phyloP scores from a whole-genome alignment of 768 basidiomycete genomes.

The Trametes cubensis region DNA sequence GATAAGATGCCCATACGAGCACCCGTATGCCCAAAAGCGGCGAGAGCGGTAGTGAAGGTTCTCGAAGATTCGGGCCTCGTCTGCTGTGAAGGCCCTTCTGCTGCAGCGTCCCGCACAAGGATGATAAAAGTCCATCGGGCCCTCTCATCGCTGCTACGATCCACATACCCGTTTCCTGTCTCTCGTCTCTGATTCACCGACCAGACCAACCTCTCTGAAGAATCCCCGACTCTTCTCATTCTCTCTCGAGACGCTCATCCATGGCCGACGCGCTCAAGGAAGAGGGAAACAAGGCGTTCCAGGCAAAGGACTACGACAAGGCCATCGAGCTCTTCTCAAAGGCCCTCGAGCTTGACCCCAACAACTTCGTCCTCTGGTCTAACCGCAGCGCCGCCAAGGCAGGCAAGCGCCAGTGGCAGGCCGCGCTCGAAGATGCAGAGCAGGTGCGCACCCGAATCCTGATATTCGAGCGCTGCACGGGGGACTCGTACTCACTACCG shows the following conservation, averaged over 20 bases:
- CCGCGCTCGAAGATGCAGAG: conserved; percentile 86
- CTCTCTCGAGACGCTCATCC: not conserved
- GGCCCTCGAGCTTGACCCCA: conserved; percentile 80
- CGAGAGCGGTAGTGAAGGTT: conserved; percentile 13
- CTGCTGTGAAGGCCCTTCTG: not conserved
- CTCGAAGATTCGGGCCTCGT: conserved; percentile 18
- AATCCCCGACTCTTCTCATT: too few species aligned
- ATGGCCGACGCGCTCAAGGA: conserved; percentile 70
- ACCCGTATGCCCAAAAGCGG: conserved; percentile 12
- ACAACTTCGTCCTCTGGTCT: conserved; percentile 88
- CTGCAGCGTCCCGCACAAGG: not conserved
- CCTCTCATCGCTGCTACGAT: not conserved
- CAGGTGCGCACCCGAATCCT: too few species aligned
- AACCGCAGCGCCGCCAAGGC: conserved; percentile 90
- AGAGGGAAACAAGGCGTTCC: conserved; percentile 93
- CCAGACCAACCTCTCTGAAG: too few species aligned
- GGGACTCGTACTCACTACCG: too few species aligned
- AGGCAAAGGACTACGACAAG: conserved; percentile 88
- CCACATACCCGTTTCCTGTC: not conserved
- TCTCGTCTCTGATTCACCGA: not conserved
- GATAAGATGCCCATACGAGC: not conserved
- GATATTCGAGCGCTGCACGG: too few species aligned
- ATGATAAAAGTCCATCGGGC: conserved; percentile 21
- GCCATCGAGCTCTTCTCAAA: conserved; percentile 83
- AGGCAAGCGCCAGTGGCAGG: conserved; percentile 78